These are phyloP conservation scores for Ceratonia siliqua DNA, from an alignment of 306 rosid species.

Conservation along the genomic window DNA sequence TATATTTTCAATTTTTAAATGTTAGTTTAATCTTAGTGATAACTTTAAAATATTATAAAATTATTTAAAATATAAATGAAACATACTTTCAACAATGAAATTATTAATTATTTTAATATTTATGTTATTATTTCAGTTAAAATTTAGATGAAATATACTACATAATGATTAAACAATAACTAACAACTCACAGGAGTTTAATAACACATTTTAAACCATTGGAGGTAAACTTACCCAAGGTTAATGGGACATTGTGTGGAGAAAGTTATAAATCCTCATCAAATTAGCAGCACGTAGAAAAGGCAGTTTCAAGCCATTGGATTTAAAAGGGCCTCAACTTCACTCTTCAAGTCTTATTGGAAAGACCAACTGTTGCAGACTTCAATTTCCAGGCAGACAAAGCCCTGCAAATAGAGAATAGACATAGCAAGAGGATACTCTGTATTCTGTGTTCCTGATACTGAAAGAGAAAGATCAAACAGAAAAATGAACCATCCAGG, in stretches of 20 bases:
- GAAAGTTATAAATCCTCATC: slow-evolving; percentile 32
- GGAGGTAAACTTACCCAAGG: too few species aligned
- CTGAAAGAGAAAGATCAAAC: slow-evolving; percentile 18
- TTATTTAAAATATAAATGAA: too few species aligned
- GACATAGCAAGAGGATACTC: slow-evolving; percentile 44
- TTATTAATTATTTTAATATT: too few species aligned
- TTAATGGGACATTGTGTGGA: slow-evolving; percentile 4
- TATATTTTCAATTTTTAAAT: too few species aligned
- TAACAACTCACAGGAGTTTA: too few species aligned
- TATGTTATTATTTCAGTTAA: too few species aligned
- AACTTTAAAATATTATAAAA: too few species aligned
- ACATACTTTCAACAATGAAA: too few species aligned
- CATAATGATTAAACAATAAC: too few species aligned
- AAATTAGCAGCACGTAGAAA: neutral
- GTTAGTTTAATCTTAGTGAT: too few species aligned
- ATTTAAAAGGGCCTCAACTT: neutral
- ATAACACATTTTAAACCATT: too few species aligned
- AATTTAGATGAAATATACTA: too few species aligned
- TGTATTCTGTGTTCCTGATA: slow-evolving; percentile 13
- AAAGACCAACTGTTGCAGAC: neutral
- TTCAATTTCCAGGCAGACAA: slow-evolving; percentile 28
- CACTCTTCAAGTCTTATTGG: slow-evolving; percentile 11
- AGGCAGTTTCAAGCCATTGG: neutral
- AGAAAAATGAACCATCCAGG: slow-evolving; percentile 28
- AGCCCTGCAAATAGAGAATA: slow-evolving; percentile 16